A percentile compares a stretch with the other conserved stretches of the same genome.
These are phyloP conservation scores for Chalciporus sp. DNA, from an alignment of 1,284 basidiomycete genomes.

Conservation along the genomic window DNA sequence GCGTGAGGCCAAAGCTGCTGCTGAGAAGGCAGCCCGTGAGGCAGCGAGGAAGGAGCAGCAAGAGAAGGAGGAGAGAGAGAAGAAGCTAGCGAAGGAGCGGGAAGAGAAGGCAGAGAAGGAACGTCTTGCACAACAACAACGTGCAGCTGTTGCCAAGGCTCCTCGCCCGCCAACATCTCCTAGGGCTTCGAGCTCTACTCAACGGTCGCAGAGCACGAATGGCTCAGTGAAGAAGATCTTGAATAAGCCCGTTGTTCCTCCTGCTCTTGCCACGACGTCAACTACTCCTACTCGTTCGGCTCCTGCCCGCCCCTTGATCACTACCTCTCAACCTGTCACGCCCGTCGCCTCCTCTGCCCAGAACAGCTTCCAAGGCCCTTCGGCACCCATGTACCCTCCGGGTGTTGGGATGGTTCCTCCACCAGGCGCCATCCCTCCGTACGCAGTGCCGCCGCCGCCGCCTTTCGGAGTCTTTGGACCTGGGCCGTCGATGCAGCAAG, in stretches of 20 bases:
- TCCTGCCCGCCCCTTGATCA: conserved; percentile 30
- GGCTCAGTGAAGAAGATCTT: conserved; percentile 54
- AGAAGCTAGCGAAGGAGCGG: conserved; percentile 59
- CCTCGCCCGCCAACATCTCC: conserved; percentile 52
- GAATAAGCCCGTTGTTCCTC: conserved; percentile 39
- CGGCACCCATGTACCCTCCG: conserved; percentile 51
- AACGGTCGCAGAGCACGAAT: conserved; percentile 43
- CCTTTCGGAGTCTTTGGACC: conserved; percentile 51
- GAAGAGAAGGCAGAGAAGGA: conserved; percentile 57
- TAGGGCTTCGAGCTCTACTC: conserved; percentile 54
- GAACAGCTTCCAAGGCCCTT: conserved; percentile 34
- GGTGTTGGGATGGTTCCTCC: conserved; percentile 47
- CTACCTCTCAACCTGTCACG: conserved; percentile 36
- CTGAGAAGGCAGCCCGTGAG: conserved; percentile 54
- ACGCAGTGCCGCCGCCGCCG: conserved; percentile 44
- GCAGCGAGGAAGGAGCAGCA: conserved; percentile 50
- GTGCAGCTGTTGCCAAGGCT: conserved; percentile 36
- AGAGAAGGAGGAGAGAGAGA: conserved; percentile 66
- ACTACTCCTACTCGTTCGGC: conserved; percentile 30
- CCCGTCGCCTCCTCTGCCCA: conserved; percentile 35
- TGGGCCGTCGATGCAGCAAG: conserved; percentile 44
- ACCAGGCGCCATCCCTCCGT: conserved; percentile 49
- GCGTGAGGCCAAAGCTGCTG: conserved; percentile 51
- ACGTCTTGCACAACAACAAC: conserved; percentile 46
- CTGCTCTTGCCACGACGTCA: conserved; percentile 33